These are phyloP conservation scores for Calophaca sinica DNA, from an alignment of 306 rosid genomes.

Conservation along the genomic window DNA sequence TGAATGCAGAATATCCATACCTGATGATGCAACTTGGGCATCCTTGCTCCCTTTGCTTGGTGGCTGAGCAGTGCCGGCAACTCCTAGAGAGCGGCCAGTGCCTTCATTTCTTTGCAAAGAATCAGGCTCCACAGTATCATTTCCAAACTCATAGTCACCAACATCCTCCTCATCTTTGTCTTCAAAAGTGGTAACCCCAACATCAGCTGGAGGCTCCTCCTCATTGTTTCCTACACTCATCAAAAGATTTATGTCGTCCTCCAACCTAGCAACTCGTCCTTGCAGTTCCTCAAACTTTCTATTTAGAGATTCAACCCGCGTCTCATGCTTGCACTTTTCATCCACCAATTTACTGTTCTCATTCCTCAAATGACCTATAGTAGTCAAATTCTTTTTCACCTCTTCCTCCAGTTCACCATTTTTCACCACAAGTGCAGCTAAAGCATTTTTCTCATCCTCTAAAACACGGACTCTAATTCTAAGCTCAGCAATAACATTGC, in stretches of 20 bases:
- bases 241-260: constrained; percentile 1
- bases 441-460: constrained; percentile 19
- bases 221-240: neutral
- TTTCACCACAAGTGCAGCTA: neutral
- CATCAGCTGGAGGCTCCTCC: neutral
- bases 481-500: neutral
- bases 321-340: neutral
- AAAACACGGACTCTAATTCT: neutral
- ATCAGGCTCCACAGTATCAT: neutral
- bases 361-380: neutral
- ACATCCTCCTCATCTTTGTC: neutral
- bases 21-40: constrained; percentile 17
- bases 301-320: neutral
- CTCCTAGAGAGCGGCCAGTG: neutral
- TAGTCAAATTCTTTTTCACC: neutral
- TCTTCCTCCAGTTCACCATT: constrained; percentile 27
- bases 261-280: constrained; percentile 11
- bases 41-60: neutral
- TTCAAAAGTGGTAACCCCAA: neutral
- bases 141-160: constrained; percentile 1
- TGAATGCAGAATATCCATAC: constrained; percentile 32
- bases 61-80: neutral
- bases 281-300: constrained; percentile 7
- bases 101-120: constrained; percentile 18
- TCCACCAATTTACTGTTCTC: neutral